These are phyloP conservation scores for Hura crepitans DNA, from an alignment of 441 rosid species.

Conservation along the genomic window DNA sequence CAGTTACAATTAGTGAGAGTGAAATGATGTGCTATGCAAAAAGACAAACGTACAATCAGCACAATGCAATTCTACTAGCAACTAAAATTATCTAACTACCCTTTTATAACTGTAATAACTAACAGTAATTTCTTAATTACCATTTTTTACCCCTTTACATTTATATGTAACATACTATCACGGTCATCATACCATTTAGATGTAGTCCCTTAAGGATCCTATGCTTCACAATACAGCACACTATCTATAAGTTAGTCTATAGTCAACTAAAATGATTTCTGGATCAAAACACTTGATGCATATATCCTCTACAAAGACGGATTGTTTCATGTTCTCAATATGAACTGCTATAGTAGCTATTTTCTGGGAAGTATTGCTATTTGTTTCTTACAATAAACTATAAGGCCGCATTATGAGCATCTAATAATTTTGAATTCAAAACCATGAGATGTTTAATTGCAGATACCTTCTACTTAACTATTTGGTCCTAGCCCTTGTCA, in stretches of 20 bases:
- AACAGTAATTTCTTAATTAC: too few species aligned
- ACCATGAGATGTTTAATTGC: background rate
- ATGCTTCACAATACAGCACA: background rate
- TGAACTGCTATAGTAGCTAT: background rate
- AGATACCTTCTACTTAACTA: background rate
- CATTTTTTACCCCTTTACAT: too few species aligned
- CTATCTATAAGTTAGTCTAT: background rate
- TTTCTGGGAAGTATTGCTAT: background rate
- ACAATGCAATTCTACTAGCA: too few species aligned
- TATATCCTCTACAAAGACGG: background rate
- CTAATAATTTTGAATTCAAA: background rate
- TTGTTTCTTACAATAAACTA: constrained; percentile 2
- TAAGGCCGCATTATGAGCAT: background rate
- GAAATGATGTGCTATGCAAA: too few species aligned
- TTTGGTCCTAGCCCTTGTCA: background rate
- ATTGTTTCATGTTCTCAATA: background rate
- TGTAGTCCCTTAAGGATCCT: background rate
- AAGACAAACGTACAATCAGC: too few species aligned
- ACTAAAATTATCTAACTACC: too few species aligned
- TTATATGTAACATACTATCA: too few species aligned
- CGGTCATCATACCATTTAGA: too few species aligned
- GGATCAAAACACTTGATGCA: background rate
- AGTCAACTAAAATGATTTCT: background rate
- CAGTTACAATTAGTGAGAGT: too few species aligned
- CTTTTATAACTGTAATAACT: too few species aligned